These are phyloP conservation scores for Zhuliangozyma blackwelliae DNA, from an alignment of 1,139 yeast species.

Conservation along the genomic window DNA sequence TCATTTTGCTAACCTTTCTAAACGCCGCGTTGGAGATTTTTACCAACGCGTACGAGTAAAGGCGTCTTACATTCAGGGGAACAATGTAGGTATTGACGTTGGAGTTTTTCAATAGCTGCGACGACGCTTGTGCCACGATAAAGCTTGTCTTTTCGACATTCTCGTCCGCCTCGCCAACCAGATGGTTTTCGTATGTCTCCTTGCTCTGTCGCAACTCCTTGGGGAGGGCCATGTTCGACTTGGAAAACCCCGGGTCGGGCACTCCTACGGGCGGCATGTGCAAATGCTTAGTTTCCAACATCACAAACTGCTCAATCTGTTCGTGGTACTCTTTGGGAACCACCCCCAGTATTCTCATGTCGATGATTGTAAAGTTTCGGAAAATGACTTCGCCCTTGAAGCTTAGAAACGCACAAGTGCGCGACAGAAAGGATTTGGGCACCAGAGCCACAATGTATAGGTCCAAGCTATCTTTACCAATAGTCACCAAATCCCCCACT, in stretches of 20 bases:
- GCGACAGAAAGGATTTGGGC: constrained; percentile 25
- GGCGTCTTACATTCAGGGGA: constrained; percentile 30
- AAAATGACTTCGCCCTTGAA: constrained; percentile 54
- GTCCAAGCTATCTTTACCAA: constrained; percentile 26
- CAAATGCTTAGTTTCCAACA: constrained; percentile 27
- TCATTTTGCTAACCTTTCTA: constrained; percentile 24
- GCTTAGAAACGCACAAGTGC: constrained; percentile 48
- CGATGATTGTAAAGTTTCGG: constrained; percentile 42
- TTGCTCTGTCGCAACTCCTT: constrained; percentile 12
- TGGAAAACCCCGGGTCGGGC: constrained; percentile 29
- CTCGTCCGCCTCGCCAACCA: constrained; percentile 1
- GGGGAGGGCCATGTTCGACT: constrained; percentile 22
- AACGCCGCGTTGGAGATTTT: constrained; percentile 31
- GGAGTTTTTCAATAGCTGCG: constrained; percentile 33
- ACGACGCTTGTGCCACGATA: constrained; percentile 35
- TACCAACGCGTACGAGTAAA: constrained; percentile 26
- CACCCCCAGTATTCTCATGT: constrained; percentile 51
- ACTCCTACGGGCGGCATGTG: constrained; percentile 40
- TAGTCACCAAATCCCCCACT: constrained; percentile 39
- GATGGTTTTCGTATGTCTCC: background rate
- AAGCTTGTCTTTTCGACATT: constrained; percentile 19
- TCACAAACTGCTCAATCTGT: constrained; percentile 23
- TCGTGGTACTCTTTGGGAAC: constrained; percentile 30
- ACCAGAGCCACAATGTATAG: constrained; percentile 30
- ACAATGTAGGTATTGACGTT: constrained; percentile 36